Percentiles rank a stretch among this genome's conserved stretches.
phyloP scores from a whole-genome alignment of 352 stramenopile genomes.

The Phytophthora foliorum region DNA sequence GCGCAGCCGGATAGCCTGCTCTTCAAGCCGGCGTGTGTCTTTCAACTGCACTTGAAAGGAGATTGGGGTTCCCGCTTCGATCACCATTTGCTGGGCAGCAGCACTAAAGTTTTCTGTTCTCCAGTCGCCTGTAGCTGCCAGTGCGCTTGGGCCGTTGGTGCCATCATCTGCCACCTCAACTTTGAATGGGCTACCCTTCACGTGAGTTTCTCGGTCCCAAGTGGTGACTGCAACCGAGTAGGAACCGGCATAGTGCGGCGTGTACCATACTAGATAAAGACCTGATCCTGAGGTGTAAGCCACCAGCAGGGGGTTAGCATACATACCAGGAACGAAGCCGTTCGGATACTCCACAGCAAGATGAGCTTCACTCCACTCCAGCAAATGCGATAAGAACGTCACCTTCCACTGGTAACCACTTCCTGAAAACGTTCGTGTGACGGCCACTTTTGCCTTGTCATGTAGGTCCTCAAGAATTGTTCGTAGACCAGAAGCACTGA shows the following conservation, averaged over 20 bases:
- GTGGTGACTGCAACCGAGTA: slow-evolving; percentile 93
- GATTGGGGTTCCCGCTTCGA: slow-evolving; percentile 63
- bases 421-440: slow-evolving; percentile 39
- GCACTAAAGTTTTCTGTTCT: slow-evolving; percentile 72
- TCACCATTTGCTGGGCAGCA: slow-evolving; percentile 55
- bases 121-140: slow-evolving; percentile 73
- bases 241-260: slow-evolving; percentile 86
- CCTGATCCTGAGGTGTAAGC: slow-evolving; percentile 65
- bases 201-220: slow-evolving; percentile 68
- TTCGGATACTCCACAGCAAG: slow-evolving; percentile 79
- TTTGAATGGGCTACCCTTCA: slow-evolving; percentile 92
- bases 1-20: slow-evolving; percentile 71
- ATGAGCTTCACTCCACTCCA: slow-evolving; percentile 72
- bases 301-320: slow-evolving; percentile 55
- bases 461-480: slow-evolving; percentile 77
- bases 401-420: slow-evolving; percentile 88
- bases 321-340: slow-evolving; percentile 51
- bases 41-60: slow-evolving; percentile 93
- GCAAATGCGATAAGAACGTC: slow-evolving; percentile 94
- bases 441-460: slow-evolving; percentile 47
- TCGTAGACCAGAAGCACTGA: slow-evolving; percentile 64
- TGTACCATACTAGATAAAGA: slow-evolving; percentile 94
- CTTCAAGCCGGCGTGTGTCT: slow-evolving; percentile 79
- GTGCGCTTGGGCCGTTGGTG: slow-evolving; percentile 79
- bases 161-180: slow-evolving; percentile 80